Conservation (phyloP, 208 protist species). For the Leishmania braziliensis region DNA sequence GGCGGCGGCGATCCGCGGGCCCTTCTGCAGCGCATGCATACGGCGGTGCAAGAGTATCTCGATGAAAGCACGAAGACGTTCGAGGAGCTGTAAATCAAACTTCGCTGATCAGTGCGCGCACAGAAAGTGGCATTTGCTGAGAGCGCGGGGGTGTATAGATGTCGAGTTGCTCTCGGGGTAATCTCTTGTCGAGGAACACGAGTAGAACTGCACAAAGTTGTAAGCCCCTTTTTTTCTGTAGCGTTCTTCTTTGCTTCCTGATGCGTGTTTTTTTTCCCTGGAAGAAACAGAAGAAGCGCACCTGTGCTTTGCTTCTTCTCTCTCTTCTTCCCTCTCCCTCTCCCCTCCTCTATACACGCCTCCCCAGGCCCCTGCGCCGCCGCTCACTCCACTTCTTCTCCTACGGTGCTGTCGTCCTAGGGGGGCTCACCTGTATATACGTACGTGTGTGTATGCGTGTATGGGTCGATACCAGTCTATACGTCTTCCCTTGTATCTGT, state of each 20-base stretch:
- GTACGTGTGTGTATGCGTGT: not conserved
- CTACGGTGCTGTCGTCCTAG: not conserved
- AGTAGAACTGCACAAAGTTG: not conserved
- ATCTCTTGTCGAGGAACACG: not conserved
- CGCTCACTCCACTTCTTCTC: not conserved
- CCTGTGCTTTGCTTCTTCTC: not conserved
- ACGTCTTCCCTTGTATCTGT: not conserved
- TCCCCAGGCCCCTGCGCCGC: not conserved
- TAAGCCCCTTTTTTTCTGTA: not conserved
- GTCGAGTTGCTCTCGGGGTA: not conserved
- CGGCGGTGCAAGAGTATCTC: constrained; percentile 39
- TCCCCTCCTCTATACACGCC: not conserved
- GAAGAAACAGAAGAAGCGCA: not conserved
- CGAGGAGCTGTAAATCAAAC: constrained; percentile 15
- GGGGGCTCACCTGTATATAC: not conserved
- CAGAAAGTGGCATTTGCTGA: not conserved
- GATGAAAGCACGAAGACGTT: constrained; percentile 17
- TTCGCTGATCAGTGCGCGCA: not conserved
- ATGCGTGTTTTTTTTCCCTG: not conserved
- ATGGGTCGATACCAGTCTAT: not conserved
- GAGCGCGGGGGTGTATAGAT: not conserved
- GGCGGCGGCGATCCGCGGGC: constrained; percentile 36
- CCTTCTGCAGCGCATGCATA: constrained; percentile 39
- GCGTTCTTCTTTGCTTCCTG: not conserved
- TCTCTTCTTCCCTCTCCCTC: not conserved